phyloP scores from a whole-genome alignment of 2,329 filamentous ascomycete species.

The Arachnopeziza araneosa region DNA sequence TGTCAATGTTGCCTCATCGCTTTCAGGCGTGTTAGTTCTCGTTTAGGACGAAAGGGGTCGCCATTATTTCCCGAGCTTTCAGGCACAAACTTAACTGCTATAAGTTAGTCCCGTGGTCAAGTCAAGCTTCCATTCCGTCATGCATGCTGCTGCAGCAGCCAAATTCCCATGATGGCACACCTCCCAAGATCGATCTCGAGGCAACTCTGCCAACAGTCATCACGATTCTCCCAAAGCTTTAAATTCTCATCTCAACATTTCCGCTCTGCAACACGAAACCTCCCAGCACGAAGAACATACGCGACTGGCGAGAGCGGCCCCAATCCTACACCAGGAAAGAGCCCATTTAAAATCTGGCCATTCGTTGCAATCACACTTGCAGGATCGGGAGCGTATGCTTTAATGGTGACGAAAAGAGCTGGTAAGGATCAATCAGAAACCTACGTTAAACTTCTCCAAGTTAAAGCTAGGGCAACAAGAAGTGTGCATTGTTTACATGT shows the following conservation, averaged over 20 bases:
- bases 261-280: constrained; percentile 3
- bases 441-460: constrained; percentile 1
- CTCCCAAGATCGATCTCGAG: constrained; percentile 22
- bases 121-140: neutral
- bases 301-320: constrained; percentile 26
- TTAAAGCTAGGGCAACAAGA: neutral
- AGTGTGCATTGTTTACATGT: neutral
- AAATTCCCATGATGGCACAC: constrained; percentile 21
- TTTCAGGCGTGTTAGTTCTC: neutral
- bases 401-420: constrained; percentile 44
- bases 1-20: neutral
- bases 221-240: constrained; percentile 13
- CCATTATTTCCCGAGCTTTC: too few species aligned
- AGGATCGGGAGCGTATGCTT: constrained; percentile 43
- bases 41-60: too few species aligned
- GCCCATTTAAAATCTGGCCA: constrained; percentile 34
- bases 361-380: constrained; percentile 38
- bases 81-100: too few species aligned
- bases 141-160: constrained; percentile 7
- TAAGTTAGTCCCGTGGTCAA: too few species aligned
- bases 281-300: constrained; percentile 23
- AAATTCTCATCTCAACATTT: constrained; percentile 8
- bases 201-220: constrained; percentile 21
- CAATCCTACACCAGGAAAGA: constrained; percentile 26
- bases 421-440: constrained; percentile 22